Conservation (phyloP, 1,284 basidiomycete species). For the Ustilago sp. region DNA sequence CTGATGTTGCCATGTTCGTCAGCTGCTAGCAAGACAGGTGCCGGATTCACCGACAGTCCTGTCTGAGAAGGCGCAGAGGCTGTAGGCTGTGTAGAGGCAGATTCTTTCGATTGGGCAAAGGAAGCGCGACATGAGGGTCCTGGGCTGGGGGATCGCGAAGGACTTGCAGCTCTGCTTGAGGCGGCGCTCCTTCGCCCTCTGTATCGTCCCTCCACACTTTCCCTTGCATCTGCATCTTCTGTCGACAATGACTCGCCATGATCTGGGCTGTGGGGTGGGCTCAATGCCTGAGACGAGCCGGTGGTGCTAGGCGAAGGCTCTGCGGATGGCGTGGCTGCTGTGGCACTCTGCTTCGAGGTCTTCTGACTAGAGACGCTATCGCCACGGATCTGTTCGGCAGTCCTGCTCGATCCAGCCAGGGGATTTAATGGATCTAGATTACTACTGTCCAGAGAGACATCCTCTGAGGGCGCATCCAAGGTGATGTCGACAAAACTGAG, state of each 20-base stretch:
- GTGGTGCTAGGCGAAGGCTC: neutral
- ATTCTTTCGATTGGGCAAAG: constrained; percentile 1
- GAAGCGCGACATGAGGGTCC: constrained; percentile 22
- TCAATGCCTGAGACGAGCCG: constrained; percentile 3
- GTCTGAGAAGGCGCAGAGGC: neutral
- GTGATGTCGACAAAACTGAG: constrained; percentile 53
- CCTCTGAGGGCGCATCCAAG: constrained; percentile 18
- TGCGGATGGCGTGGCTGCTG: neutral
- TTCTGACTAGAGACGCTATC: constrained; percentile 39
- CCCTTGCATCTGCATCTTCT: neutral
- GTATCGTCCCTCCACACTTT: constrained; percentile 39
- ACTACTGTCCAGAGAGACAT: neutral
- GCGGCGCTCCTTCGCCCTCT: constrained; percentile 32
- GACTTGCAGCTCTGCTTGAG: constrained; percentile 39
- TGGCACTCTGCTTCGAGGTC: neutral
- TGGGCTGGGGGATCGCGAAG: constrained; percentile 13
- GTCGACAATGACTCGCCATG: neutral
- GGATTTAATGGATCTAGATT: constrained; percentile 12
- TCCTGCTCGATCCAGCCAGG: constrained; percentile 24
- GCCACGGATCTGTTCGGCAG: constrained; percentile 41
- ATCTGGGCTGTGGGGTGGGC: constrained; percentile 25
- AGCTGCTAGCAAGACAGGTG: constrained; percentile 34
- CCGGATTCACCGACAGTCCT: neutral
- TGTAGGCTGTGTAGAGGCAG: neutral
- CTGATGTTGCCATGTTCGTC: constrained; percentile 51